A percentile compares a stretch with the other conserved stretches of the same genome.
Evolutionary conservation across 495 filamentous ascomycete genomes (phyloP).

Genomic region (Talaromyces ruber): DNA sequence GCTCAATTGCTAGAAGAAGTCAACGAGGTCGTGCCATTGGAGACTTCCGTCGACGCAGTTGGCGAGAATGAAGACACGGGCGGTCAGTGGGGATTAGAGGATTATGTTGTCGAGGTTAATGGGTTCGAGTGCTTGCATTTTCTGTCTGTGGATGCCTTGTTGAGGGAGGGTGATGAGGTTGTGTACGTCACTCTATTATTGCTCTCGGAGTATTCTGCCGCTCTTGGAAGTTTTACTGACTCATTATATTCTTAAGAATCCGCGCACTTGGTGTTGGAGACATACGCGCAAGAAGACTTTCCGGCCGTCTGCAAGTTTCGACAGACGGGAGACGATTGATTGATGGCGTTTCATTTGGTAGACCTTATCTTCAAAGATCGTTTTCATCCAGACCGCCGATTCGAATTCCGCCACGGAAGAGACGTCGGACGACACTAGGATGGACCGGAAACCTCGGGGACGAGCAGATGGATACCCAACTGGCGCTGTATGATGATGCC

Average conservation of each 20-base stretch:
- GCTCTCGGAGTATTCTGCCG: too few relatives aligned
- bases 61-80: constrained; percentile 22
- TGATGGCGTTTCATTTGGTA: constrained; percentile 84
- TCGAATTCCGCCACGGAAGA: constrained; percentile 70
- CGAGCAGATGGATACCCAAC: constrained; percentile 12
- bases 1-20: constrained; percentile 77
- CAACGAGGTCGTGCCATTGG: constrained; percentile 76
- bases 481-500: constrained; percentile 2
- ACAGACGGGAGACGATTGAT: constrained; percentile 72
- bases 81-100: constrained; percentile 77
- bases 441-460: constrained; percentile 24
- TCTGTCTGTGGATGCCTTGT: constrained; percentile 55
- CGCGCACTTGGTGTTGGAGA: constrained; percentile 72
- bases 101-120: constrained; percentile 79
- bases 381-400: constrained; percentile 54
- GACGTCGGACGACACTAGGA: constrained; percentile 41
- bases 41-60: constrained; percentile 45
- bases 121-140: constrained; percentile 91
- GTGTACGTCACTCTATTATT: constrained; percentile 57
- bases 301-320: constrained; percentile 79
- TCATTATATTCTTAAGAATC: constrained; percentile 48
- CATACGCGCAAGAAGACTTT: constrained; percentile 61
- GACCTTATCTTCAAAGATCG: constrained; percentile 51
- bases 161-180: constrained; percentile 80
- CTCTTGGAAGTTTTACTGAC: too few relatives aligned